Base-by-base conservation (phyloP, 306 rosid genomes). In the Mucuna pruriens region DNA sequence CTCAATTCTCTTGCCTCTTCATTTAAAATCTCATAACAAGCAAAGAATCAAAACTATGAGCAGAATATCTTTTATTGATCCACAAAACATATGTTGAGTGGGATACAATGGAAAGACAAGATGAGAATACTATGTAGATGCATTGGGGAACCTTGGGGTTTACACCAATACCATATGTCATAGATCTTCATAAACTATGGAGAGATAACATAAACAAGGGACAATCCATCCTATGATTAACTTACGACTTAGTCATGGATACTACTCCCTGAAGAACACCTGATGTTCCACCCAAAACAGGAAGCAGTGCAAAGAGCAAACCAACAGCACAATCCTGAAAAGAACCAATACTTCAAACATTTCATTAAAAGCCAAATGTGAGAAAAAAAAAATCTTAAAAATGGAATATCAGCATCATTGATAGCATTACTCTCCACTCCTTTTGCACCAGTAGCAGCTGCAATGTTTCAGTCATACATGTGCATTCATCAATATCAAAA, bases 321-420 rank as follows among this genome's bases (percentile, higher is more conserved):
- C 99, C 99, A 65, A 95, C 97, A 34, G 99, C 96, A 88, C 98
- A 91, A 74, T 95, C 99, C 98, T 95, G 90, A 77, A 70, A 76
- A 80, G 66, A 55, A 49, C 75, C 80, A 81, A 55, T 1, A n/a
- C 49, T 72, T 68, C 11, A 38, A 79, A 83, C 63, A 81, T 39
- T 57, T 23, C 82, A 80, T 57, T 36, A 74, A 26, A 64, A 55
- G 19, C n/a, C 51, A 38, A 73, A 33, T 60, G 19, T 17, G 71
- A 20, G 25, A 67, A 48, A 74, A 83, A n/a, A 40, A 52, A 62
- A 11, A 48, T 23, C 26, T 55, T n/a, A 73, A 74, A 19, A 22
- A 11, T n/a, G 8, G 49, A 65, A 55, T 65, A 63, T 64, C 25
- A 74, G 57, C 13, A 10, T 49, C 65, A 58, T 63, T 66, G 31